Conservation (phyloP, 495 filamentous ascomycete species). For the Aspergillus asperescens region DNA sequence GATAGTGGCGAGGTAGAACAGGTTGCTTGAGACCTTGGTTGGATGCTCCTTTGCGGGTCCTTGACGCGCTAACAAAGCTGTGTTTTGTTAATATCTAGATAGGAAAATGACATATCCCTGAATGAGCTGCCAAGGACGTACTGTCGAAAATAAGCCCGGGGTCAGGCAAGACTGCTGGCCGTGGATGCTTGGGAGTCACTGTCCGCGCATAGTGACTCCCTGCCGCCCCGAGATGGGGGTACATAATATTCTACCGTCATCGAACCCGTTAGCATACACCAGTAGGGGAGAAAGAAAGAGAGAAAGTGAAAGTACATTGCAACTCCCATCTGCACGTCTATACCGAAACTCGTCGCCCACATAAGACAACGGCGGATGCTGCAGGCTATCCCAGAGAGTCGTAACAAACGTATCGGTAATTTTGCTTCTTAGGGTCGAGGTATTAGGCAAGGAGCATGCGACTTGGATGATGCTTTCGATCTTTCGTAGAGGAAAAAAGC, state of each 20-base stretch:
- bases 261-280: background rate
- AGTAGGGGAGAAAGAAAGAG: no score
- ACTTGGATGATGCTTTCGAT: constrained; percentile 17
- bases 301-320: constrained; percentile 28
- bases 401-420: constrained; percentile 51
- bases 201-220: constrained; percentile 57
- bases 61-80: constrained; percentile 49
- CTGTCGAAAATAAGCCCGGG: constrained; percentile 62
- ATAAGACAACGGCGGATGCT: constrained; percentile 56
- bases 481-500: background rate
- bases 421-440: constrained; percentile 36
- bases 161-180: constrained; percentile 57
- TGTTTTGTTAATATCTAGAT: background rate
- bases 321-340: constrained; percentile 54
- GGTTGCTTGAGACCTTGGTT: constrained; percentile 64
- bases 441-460: constrained; percentile 29
- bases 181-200: constrained; percentile 47
- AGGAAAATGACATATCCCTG: background rate
- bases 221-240: constrained; percentile 50
- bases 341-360: constrained; percentile 53
- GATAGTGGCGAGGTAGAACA: constrained; percentile 74
- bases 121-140: background rate
- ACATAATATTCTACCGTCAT: constrained; percentile 34
- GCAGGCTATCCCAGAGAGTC: constrained; percentile 53
- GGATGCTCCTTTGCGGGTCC: constrained; percentile 45